Percentiles rank a stretch among this genome's conserved stretches.
These are phyloP conservation scores for Bertia moriformis DNA, from an alignment of 2,329 filamentous ascomycete species.

Conservation along the genomic window DNA sequence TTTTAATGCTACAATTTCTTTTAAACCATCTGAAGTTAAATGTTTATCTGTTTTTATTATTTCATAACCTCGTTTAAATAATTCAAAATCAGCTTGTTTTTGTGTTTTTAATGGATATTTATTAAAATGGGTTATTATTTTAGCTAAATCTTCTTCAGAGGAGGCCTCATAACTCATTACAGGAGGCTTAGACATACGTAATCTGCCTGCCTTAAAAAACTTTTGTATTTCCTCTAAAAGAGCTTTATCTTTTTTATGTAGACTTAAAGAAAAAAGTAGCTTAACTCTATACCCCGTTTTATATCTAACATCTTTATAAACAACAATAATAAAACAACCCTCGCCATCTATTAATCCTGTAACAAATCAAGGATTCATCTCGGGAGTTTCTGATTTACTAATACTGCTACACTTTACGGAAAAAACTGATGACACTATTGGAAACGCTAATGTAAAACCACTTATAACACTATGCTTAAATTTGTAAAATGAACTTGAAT, in stretches of 20 bases:
- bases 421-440: background rate
- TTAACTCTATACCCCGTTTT: conserved; percentile 2
- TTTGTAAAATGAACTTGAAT: background rate
- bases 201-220: conserved; percentile 2
- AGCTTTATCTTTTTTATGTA: conserved; percentile 3
- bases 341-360: conserved; percentile 3
- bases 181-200: background rate
- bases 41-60: conserved; percentile 3
- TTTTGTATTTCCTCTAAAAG: conserved; percentile 3
- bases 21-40: conserved; percentile 3
- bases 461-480: background rate
- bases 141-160: conserved; percentile 1
- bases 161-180: conserved; percentile 1
- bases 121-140: conserved; percentile 3
- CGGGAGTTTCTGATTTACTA: conserved; percentile 1
- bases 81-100: conserved; percentile 3
- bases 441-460: background rate
- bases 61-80: conserved; percentile 1
- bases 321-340: conserved; percentile 1
- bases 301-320: conserved; percentile 1
- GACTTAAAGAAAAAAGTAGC: conserved; percentile 1
- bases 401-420: background rate
- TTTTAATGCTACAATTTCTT: conserved; percentile 3
- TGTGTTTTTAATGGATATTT: conserved; percentile 2
- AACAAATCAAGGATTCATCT: conserved; percentile 1